Evolutionary conservation across 805 yeast species (phyloP).

Genomic region (Yamadazyma laniorum): DNA sequence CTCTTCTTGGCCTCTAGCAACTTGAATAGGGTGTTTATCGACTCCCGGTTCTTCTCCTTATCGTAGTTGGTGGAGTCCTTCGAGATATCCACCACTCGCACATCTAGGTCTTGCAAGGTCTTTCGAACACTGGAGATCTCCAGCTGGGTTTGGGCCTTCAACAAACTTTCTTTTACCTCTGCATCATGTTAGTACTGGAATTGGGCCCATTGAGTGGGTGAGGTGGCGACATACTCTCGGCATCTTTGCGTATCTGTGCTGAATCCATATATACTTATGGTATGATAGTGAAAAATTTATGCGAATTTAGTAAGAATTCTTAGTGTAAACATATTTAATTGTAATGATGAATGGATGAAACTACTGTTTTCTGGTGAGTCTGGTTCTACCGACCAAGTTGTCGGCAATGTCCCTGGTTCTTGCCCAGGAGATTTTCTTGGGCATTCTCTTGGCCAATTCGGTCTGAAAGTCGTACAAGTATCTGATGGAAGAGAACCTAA

Average conservation of each 20-base stretch:
- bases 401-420: constrained; percentile 74
- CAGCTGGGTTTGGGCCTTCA: background rate
- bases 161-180: background rate
- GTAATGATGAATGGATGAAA: no score
- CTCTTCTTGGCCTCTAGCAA: constrained; percentile 20
- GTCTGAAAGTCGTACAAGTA: constrained; percentile 86
- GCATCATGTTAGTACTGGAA: constrained; percentile 2
- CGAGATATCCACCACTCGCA: background rate
- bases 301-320: no score
- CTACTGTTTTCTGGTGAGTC: constrained; percentile 16
- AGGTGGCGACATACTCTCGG: no score
- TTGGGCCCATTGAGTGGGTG: no score
- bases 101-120: background rate
- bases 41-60: constrained; percentile 20
- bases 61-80: constrained; percentile 15
- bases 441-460: constrained; percentile 76
- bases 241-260: no score
- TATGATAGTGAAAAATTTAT: no score
- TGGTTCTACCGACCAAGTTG: constrained; percentile 71
- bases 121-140: background rate
- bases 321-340: no score
- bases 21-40: constrained; percentile 20
- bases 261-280: no score
- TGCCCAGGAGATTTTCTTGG: constrained; percentile 85
- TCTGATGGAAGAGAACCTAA: constrained; percentile 71